These are phyloP conservation scores for Cercospora brassicicola DNA, from an alignment of 2,329 filamentous ascomycete genomes.

Conservation along the genomic window DNA sequence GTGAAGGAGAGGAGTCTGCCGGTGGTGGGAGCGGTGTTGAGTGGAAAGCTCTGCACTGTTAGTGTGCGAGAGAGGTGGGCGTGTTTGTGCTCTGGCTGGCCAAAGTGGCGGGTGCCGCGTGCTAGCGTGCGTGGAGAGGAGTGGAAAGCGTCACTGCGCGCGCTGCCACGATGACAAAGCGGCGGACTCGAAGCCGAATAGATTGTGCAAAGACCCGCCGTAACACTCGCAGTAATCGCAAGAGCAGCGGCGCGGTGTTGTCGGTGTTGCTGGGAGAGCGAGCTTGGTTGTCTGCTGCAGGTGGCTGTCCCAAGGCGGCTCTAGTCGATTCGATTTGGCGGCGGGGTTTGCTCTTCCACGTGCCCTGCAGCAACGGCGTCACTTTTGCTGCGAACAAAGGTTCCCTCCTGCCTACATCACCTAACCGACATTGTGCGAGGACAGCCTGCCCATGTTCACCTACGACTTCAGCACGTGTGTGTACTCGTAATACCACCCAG, in stretches of 20 bases:
- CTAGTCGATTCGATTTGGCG: background rate
- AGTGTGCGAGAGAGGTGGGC: conserved; percentile 4
- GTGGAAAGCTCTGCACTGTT: conserved; percentile 3
- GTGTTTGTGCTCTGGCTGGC: background rate
- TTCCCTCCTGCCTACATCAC: background rate
- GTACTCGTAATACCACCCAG: background rate
- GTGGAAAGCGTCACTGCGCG: conserved; percentile 2
- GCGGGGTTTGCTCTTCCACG: conserved; percentile 2
- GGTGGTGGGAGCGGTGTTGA: conserved; percentile 11
- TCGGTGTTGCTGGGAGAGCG: background rate
- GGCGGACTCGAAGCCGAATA: background rate
- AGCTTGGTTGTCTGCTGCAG: conserved; percentile 5
- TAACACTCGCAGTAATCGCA: background rate
- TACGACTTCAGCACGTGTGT: background rate
- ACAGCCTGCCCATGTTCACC: background rate
- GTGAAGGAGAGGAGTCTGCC: conserved; percentile 4
- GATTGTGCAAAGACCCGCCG: background rate
- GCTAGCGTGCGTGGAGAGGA: conserved; percentile 3
- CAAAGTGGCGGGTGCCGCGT: conserved; percentile 7
- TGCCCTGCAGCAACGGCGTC: conserved; percentile 6
- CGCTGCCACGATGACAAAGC: background rate
- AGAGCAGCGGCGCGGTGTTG: background rate
- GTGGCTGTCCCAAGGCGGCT: background rate
- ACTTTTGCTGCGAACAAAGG: background rate
- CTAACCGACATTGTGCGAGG: background rate